Percentiles rank a stretch among this genome's conserved stretches.
Evolutionary conservation across 1,139 yeast genomes (phyloP).

Genomic region (Candida tropicalis): DNA sequence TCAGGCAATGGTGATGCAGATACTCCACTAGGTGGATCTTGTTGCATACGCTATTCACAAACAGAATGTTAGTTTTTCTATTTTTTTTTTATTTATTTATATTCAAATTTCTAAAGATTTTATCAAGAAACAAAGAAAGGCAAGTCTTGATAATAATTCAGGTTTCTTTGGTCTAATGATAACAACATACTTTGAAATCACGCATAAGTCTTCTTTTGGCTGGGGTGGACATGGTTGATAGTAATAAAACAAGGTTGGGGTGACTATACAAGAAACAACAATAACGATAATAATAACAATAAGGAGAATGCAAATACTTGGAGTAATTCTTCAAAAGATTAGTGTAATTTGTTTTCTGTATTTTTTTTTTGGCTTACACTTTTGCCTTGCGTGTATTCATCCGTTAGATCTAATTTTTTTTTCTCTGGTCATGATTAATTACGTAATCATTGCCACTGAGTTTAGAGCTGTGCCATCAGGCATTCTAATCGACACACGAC

Average conservation of each 20-base stretch:
- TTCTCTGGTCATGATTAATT: neutral
- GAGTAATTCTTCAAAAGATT: too few species aligned
- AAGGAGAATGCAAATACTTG: too few species aligned
- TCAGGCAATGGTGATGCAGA: slow-evolving; percentile 97
- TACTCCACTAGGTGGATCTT: slow-evolving; percentile 97
- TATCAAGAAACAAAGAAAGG: too few species aligned
- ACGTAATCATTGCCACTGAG: slow-evolving; percentile 1
- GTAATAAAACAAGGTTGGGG: neutral
- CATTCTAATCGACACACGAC: too few species aligned
- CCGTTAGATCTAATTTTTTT: too few species aligned
- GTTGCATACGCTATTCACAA: slow-evolving; percentile 76
- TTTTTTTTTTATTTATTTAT: neutral
- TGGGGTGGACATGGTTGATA: slow-evolving; percentile 79
- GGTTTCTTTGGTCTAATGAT: neutral
- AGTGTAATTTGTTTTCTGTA: neutral
- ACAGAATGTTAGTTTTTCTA: neutral
- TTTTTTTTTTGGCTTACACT: neutral
- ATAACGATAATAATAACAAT: too few species aligned
- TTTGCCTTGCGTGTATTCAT: too few species aligned
- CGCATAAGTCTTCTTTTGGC: slow-evolving; percentile 99
- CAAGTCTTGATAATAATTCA: too few species aligned
- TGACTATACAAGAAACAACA: too few species aligned
- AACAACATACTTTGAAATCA: slow-evolving; percentile 78
- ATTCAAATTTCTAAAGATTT: too few species aligned
- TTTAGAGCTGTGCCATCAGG: too few species aligned